These are phyloP conservation scores for Telfairia occidentalis DNA, from an alignment of 331 rosid species.

Conservation along the genomic window DNA sequence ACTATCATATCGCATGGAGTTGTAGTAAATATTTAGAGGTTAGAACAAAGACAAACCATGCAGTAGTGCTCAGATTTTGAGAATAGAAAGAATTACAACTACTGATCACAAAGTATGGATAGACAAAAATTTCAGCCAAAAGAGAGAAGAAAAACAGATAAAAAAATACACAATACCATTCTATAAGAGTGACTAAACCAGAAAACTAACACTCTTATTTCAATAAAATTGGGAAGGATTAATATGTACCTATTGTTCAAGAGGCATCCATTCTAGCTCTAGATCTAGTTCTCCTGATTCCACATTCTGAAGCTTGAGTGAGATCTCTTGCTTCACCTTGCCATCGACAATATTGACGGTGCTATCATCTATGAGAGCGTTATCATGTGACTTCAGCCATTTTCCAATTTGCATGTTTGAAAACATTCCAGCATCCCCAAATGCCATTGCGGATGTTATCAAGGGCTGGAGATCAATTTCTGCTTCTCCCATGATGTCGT, in stretches of 20 bases:
- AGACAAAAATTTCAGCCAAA: background rate
- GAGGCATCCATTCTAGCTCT: constrained; percentile 94
- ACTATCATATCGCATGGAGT: background rate
- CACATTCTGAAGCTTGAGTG: constrained; percentile 83
- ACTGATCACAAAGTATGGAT: background rate
- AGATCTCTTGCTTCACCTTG: constrained; percentile 53
- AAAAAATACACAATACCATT: background rate
- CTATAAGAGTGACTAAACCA: constrained; percentile 8
- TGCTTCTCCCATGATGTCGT: constrained; percentile 98
- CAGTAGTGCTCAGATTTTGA: background rate
- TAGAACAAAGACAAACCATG: constrained; percentile 4
- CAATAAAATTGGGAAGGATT: constrained; percentile 3
- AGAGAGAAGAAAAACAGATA: background rate
- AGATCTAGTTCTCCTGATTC: constrained; percentile 74
- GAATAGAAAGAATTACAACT: background rate
- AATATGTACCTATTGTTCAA: constrained; percentile 53
- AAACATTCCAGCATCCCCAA: constrained; percentile 89
- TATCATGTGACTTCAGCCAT: constrained; percentile 90
- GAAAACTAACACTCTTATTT: background rate
- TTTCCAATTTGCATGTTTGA: constrained; percentile 93
- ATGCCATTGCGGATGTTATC: constrained; percentile 89
- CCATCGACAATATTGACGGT: constrained; percentile 65
- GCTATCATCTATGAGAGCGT: constrained; percentile 70
- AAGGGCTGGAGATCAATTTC: constrained; percentile 93
- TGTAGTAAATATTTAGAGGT: background rate